Conservation (phyloP, 169 alveolate species). For the Plasmodium vivax region DNA sequence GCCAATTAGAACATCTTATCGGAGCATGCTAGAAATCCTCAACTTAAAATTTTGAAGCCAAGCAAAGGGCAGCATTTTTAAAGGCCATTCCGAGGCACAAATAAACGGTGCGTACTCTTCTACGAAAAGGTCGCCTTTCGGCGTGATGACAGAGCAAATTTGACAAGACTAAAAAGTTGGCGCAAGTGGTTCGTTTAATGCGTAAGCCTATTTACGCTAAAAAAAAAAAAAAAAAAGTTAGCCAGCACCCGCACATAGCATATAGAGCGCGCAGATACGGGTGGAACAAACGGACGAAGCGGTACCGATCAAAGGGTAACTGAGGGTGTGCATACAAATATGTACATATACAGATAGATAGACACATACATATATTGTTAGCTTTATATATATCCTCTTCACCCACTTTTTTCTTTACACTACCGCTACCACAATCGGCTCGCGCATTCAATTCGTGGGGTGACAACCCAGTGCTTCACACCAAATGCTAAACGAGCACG, state of each 20-base stretch:
- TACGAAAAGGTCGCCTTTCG: not conserved
- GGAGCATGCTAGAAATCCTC: not conserved
- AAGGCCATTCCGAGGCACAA: not conserved
- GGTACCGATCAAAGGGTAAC: not conserved
- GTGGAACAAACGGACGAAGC: not conserved
- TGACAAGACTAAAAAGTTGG: not conserved
- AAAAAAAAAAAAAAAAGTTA: not conserved
- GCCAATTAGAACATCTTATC: not conserved
- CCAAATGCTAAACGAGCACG: not conserved
- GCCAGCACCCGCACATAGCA: not conserved
- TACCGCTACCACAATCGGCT: not conserved
- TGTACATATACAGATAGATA: not conserved
- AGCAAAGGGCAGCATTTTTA: not conserved
- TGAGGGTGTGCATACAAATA: not conserved
- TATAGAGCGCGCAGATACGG: not conserved
- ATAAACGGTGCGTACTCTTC: not conserved
- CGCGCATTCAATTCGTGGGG: not conserved
- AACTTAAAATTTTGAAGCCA: not conserved
- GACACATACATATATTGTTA: not conserved
- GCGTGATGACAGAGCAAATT: not conserved
- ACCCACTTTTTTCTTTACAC: not conserved
- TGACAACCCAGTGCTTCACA: not conserved
- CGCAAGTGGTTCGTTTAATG: not conserved
- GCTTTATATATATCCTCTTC: not conserved
- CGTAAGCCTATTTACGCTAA: not conserved